Evolutionary conservation across 2,329 filamentous ascomycete species (phyloP).

Genomic region (Beauveria brongniartii): DNA sequence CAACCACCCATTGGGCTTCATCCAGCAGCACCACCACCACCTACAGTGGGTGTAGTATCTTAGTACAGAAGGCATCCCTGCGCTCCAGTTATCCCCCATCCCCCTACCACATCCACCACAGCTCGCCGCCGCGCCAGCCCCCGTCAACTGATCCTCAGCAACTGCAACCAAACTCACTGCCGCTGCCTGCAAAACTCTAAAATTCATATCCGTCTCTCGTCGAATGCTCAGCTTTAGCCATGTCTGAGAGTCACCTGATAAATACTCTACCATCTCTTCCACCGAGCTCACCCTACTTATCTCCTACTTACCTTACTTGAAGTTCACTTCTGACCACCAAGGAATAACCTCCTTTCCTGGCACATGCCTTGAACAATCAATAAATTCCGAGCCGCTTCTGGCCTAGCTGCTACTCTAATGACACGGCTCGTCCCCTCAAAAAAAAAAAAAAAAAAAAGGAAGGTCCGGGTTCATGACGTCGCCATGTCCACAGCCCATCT

Average conservation of each 20-base stretch:
- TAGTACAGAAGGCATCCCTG: too few relatives aligned
- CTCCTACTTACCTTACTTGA: too few relatives aligned
- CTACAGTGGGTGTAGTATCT: too few relatives aligned
- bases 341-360: too few relatives aligned
- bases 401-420: not conserved
- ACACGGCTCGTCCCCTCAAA: too few relatives aligned
- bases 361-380: too few relatives aligned
- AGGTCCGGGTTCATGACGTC: not conserved
- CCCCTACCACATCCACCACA: not conserved
- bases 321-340: too few relatives aligned
- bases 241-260: not conserved
- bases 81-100: too few relatives aligned
- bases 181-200: not conserved
- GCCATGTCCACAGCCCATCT: not conserved
- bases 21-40: too few relatives aligned
- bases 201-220: not conserved
- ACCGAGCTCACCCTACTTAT: not conserved
- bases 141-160: not conserved
- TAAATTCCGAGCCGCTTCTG: not conserved
- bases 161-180: not conserved
- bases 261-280: not conserved
- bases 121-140: too few relatives aligned
- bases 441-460: not conserved
- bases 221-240: not conserved
- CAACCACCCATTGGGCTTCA: too few relatives aligned